These are phyloP conservation scores for Pseudozyma tsukubaensis DNA, from an alignment of 1,284 basidiomycete genomes.

Conservation along the genomic window DNA sequence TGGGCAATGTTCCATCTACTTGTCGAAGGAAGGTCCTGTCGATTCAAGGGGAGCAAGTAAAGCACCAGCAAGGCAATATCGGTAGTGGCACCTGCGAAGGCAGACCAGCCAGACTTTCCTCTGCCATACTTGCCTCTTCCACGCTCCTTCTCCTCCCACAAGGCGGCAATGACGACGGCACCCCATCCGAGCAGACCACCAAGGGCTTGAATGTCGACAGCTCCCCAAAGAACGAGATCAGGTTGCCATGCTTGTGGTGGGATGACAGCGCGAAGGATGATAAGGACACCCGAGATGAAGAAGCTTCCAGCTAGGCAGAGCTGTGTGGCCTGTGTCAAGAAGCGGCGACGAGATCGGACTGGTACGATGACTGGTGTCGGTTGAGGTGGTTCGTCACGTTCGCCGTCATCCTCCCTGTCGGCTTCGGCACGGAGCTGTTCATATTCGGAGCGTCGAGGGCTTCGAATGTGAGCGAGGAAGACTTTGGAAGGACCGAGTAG, in stretches of 20 bases:
- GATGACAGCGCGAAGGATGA: conserved; percentile 62
- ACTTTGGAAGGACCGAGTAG: conserved; percentile 33
- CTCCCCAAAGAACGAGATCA: conserved; percentile 47
- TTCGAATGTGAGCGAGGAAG: conserved; percentile 16
- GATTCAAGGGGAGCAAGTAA: conserved; percentile 41
- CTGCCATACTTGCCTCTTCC: conserved; percentile 57
- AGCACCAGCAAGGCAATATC: conserved; percentile 52
- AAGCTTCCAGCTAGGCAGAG: conserved; percentile 54
- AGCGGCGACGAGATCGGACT: conserved; percentile 53
- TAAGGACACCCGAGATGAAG: conserved; percentile 55
- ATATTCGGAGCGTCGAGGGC: conserved; percentile 35
- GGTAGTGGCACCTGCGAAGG: conserved; percentile 22
- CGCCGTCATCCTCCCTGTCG: conserved; percentile 11
- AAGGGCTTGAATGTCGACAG: conserved; percentile 57
- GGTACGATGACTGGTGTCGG: conserved; percentile 59
- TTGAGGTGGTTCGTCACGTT: conserved; percentile 33
- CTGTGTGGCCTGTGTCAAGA: conserved; percentile 47
- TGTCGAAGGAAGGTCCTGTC: conserved; percentile 26
- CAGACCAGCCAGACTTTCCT: conserved; percentile 49
- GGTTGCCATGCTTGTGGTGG: conserved; percentile 62
- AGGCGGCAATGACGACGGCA: conserved; percentile 46
- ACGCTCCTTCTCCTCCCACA: conserved; percentile 56
- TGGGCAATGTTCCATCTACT: conserved; percentile 57
- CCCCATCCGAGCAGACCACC: conserved; percentile 60
- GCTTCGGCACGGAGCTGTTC: conserved; percentile 35